Evolutionary conservation across 1,284 basidiomycete genomes (phyloP).

Genomic region (Rhizoctonia solani): DNA sequence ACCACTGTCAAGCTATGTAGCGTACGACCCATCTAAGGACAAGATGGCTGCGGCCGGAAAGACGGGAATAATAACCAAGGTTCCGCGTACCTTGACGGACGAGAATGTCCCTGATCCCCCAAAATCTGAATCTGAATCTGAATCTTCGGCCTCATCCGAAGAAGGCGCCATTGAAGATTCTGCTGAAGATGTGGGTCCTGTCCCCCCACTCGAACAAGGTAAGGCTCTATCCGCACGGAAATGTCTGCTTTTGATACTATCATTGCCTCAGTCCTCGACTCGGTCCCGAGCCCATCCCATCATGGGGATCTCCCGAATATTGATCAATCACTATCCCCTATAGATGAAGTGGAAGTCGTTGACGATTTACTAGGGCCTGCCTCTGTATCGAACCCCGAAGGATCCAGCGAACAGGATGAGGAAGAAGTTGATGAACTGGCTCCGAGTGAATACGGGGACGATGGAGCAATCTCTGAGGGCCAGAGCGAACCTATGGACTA

Average conservation of each 20-base stretch:
- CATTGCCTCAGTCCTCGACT: background rate
- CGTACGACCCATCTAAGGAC: background rate
- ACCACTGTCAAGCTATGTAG: background rate
- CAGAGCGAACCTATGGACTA: slow-evolving; percentile 22
- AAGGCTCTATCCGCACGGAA: background rate
- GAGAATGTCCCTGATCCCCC: no score
- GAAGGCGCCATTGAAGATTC: no score
- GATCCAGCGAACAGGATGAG: background rate
- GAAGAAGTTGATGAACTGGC: background rate
- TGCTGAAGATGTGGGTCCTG: background rate
- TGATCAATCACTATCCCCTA: background rate
- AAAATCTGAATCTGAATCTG: no score
- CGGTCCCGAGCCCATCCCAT: background rate
- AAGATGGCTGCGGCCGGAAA: no score
- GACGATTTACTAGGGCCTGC: background rate
- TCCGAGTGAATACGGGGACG: background rate
- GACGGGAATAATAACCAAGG: no score
- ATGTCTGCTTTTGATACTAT: background rate
- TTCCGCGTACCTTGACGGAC: no score
- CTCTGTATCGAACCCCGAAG: background rate
- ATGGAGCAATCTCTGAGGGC: background rate
- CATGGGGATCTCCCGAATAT: background rate
- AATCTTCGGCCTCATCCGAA: no score
- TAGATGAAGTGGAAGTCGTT: background rate
- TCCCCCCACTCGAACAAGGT: background rate